These are phyloP conservation scores for Laetiporus sulphureus DNA, from an alignment of 1,284 basidiomycete genomes.

Conservation along the genomic window DNA sequence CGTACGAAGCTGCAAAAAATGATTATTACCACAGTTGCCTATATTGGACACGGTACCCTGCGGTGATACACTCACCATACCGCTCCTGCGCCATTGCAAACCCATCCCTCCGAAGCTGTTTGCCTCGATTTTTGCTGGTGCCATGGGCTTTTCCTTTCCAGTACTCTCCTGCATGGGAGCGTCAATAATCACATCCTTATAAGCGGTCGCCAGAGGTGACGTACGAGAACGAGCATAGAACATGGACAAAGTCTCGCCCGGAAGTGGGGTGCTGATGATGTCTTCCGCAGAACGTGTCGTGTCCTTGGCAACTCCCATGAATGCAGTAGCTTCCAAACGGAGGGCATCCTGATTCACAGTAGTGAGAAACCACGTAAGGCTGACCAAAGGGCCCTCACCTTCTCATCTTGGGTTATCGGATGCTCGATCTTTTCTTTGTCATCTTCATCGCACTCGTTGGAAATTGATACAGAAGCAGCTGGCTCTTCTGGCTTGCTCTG, in stretches of 20 bases:
- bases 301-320: slow-evolving; percentile 73
- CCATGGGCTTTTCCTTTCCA: slow-evolving; percentile 76
- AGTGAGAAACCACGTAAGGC: too few relatives aligned
- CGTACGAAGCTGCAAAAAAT: slow-evolving; percentile 50
- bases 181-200: neutral
- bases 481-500: slow-evolving; percentile 20
- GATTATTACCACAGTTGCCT: too few relatives aligned
- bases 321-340: slow-evolving; percentile 55
- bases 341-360: slow-evolving; percentile 53
- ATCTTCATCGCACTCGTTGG: slow-evolving; percentile 7
- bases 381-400: slow-evolving; percentile 13
- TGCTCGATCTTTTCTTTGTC: slow-evolving; percentile 10
- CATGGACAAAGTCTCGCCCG: slow-evolving; percentile 81
- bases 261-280: slow-evolving; percentile 74
- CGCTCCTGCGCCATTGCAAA: slow-evolving; percentile 67
- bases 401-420: slow-evolving; percentile 16
- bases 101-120: slow-evolving; percentile 73
- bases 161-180: slow-evolving; percentile 49
- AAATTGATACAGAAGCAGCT: slow-evolving; percentile 11
- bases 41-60: too few relatives aligned
- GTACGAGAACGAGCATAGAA: slow-evolving; percentile 81
- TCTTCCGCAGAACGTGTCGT: slow-evolving; percentile 64
- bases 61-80: slow-evolving; percentile 42
- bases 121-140: slow-evolving; percentile 65
- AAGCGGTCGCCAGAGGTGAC: slow-evolving; percentile 18